phyloP scores from a whole-genome alignment of 768 basidiomycete genomes.

The Dacryopinax primogenitus region DNA sequence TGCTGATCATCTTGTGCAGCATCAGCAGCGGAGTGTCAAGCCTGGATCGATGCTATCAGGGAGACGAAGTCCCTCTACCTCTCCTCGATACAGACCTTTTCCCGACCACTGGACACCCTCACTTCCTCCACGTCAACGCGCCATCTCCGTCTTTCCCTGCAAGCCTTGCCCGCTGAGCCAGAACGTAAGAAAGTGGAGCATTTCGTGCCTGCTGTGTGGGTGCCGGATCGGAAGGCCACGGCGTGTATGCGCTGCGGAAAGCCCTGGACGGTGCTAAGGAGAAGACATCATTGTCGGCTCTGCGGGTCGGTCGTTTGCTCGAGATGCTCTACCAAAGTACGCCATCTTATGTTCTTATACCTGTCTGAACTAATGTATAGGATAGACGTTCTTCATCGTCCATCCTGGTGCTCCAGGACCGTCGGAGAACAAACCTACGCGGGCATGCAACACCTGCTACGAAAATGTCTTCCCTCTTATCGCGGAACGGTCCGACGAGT shows the following conservation, averaged over 20 bases:
- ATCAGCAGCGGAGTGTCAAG: constrained; percentile 43
- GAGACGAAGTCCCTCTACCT: constrained; percentile 41
- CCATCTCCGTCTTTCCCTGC: constrained; percentile 58
- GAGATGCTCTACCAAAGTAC: constrained; percentile 65
- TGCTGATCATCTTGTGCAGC: constrained; percentile 27
- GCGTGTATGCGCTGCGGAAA: constrained; percentile 74
- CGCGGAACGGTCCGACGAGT: not conserved
- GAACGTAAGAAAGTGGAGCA: constrained; percentile 42
- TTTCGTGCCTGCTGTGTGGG: constrained; percentile 87
- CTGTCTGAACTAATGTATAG: not conserved
- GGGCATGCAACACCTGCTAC: constrained; percentile 78
- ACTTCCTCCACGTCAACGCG: constrained; percentile 64
- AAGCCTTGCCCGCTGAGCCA: constrained; percentile 58
- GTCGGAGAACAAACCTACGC: constrained; percentile 48
- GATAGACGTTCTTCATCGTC: constrained; percentile 70
- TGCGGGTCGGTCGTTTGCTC: constrained; percentile 80
- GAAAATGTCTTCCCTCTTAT: constrained; percentile 65
- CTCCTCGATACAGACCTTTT: not conserved
- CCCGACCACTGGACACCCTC: constrained; percentile 46
- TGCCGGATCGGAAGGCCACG: constrained; percentile 72
- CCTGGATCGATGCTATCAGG: constrained; percentile 56
- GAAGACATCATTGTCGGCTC: constrained; percentile 75
- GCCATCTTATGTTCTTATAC: not conserved
- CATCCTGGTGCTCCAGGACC: constrained; percentile 33
- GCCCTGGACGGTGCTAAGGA: constrained; percentile 57